Evolutionary conservation across 2,329 filamentous ascomycete species (phyloP).

Genomic region (Sphaerulina musiva): DNA sequence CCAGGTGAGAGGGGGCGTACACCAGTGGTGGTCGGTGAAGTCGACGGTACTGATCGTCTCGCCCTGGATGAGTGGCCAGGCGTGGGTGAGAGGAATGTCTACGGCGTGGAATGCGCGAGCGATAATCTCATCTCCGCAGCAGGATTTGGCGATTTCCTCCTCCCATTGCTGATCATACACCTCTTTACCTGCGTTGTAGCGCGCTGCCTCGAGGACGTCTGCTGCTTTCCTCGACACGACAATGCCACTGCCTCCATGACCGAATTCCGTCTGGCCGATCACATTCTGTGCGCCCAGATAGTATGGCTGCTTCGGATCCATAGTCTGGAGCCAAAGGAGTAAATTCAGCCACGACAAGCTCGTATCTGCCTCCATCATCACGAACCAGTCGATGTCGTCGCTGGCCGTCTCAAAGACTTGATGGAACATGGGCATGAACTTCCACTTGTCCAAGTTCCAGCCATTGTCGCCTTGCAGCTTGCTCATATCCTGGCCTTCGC

Average conservation of each 20-base stretch:
- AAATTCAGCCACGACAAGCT: slow-evolving; percentile 43
- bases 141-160: slow-evolving; percentile 42
- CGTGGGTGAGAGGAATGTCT: slow-evolving; percentile 40
- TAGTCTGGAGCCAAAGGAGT: slow-evolving; percentile 46
- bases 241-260: slow-evolving; percentile 41
- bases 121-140: slow-evolving; percentile 51
- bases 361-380: slow-evolving; percentile 53
- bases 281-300: slow-evolving; percentile 46
- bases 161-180: slow-evolving; percentile 37
- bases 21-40: slow-evolving; percentile 41
- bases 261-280: slow-evolving; percentile 36
- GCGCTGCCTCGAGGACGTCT: slow-evolving; percentile 33
- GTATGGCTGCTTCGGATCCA: slow-evolving; percentile 40
- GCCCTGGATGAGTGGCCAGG: slow-evolving; percentile 42
- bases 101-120: slow-evolving; percentile 45
- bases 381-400: slow-evolving; percentile 47
- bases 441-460: slow-evolving; percentile 53
- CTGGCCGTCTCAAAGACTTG: slow-evolving; percentile 44
- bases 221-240: slow-evolving; percentile 41
- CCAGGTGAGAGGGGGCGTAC: slow-evolving; percentile 37
- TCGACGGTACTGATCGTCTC: slow-evolving; percentile 40
- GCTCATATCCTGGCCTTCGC: slow-evolving; percentile 30
- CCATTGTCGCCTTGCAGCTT: slow-evolving; percentile 35
- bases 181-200: slow-evolving; percentile 36
- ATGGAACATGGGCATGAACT: slow-evolving; percentile 52